Evolutionary conservation across 306 rosid genomes (phyloP).

Genomic region (Lotus japonicus): DNA sequence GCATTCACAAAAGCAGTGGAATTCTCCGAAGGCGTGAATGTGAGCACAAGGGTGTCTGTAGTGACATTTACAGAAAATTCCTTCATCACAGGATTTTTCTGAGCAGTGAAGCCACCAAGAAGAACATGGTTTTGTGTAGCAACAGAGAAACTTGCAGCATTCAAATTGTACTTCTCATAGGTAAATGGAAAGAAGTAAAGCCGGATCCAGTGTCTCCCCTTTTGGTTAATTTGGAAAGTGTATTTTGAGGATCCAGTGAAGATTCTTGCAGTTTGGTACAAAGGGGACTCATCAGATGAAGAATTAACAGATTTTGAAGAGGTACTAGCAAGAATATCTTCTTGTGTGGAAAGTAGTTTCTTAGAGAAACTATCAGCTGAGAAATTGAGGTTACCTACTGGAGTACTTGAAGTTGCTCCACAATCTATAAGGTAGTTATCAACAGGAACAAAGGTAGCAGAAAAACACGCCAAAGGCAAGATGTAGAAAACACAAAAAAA

Average conservation of each 20-base stretch:
- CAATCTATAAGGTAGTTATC: slow-evolving; percentile 83
- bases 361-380: slow-evolving; percentile 46
- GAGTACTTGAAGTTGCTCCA: slow-evolving; percentile 46
- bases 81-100: slow-evolving; percentile 33
- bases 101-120: slow-evolving; percentile 33
- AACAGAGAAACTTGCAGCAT: no score
- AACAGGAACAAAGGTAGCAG: slow-evolving; percentile 40
- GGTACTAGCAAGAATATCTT: slow-evolving; percentile 42
- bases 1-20: slow-evolving; percentile 73
- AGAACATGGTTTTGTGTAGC: slow-evolving; percentile 16
- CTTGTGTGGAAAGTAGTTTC: slow-evolving; percentile 52
- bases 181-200: slow-evolving; percentile 70
- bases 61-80: slow-evolving; percentile 55
- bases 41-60: slow-evolving; percentile 45
- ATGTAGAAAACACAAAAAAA: slow-evolving; percentile 36
- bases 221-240: slow-evolving; percentile 44
- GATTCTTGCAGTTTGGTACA: slow-evolving; percentile 70
- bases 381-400: slow-evolving; percentile 51
- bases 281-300: slow-evolving; percentile 33
- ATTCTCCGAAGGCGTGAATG: slow-evolving; percentile 41
- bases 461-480: slow-evolving; percentile 32
- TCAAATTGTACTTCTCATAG: slow-evolving; percentile 24
- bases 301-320: slow-evolving; percentile 26
- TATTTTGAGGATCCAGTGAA: slow-evolving; percentile 58
- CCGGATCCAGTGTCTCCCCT: slow-evolving; percentile 91